Evolutionary conservation across 140 eudicot species (phyloP).

Genomic region (Erigeron philadelphicus): DNA sequence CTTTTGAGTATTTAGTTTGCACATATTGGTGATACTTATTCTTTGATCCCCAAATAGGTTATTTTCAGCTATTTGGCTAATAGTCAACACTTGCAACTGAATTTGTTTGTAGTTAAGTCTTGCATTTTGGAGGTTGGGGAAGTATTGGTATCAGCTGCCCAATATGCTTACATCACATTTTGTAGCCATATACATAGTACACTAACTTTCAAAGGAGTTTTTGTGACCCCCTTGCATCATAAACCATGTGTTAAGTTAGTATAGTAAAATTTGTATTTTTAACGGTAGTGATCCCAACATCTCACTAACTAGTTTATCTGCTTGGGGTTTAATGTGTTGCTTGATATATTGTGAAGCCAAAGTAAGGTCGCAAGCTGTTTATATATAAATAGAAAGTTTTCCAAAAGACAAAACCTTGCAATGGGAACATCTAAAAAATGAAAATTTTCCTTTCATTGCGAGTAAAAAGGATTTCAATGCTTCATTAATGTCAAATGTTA

Average conservation of each 20-base stretch:
- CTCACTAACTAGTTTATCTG: background rate
- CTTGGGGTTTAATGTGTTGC: background rate
- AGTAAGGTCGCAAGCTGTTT: background rate
- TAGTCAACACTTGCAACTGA: background rate
- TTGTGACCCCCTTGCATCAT: background rate
- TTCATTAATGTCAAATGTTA: background rate
- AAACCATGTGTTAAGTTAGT: background rate
- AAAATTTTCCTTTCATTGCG: background rate
- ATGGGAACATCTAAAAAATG: background rate
- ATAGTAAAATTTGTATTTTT: background rate
- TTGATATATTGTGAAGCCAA: background rate
- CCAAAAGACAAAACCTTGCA: background rate
- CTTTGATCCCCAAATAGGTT: background rate
- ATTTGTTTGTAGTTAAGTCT: background rate
- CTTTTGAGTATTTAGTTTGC: background rate
- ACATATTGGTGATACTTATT: background rate
- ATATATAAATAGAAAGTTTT: background rate
- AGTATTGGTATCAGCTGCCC: background rate
- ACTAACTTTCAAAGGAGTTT: background rate
- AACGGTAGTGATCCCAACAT: background rate
- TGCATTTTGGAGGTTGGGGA: background rate
- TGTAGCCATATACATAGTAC: background rate
- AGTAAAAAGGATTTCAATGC: background rate
- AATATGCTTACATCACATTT: conserved; percentile 12
- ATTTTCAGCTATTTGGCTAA: background rate